Evolutionary conservation across 2,329 filamentous ascomycete species (phyloP).

Genomic region (Colletotrichum melonis): DNA sequence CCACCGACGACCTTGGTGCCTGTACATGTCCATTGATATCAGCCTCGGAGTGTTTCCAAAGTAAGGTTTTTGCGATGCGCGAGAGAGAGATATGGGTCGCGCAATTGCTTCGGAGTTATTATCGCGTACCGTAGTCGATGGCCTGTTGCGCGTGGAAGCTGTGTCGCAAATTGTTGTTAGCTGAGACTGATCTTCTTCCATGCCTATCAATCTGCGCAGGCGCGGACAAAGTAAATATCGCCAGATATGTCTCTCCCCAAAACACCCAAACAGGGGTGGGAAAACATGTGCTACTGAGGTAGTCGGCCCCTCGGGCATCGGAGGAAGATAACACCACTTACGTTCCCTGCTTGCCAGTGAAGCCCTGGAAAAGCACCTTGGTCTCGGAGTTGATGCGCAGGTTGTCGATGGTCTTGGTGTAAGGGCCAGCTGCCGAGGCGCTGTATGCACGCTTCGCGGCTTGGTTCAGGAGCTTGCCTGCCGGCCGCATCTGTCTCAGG

Average conservation of each 20-base stretch:
- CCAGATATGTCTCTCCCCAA: neutral
- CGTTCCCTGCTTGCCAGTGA: slow-evolving; percentile 97
- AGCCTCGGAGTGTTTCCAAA: slow-evolving; percentile 38
- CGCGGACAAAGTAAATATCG: neutral
- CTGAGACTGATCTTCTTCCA: neutral
- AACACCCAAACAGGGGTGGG: slow-evolving; percentile 8
- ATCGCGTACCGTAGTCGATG: slow-evolving; percentile 90
- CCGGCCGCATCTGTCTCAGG: slow-evolving; percentile 76
- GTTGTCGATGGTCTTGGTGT: slow-evolving; percentile 82
- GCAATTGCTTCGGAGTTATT: slow-evolving; percentile 18
- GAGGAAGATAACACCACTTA: slow-evolving; percentile 58
- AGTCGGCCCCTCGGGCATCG: slow-evolving; percentile 6
- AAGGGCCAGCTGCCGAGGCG: slow-evolving; percentile 72
- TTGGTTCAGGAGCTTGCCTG: slow-evolving; percentile 76
- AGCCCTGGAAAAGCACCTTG: slow-evolving; percentile 96
- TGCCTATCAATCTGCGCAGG: neutral
- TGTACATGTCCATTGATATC: slow-evolving; percentile 52
- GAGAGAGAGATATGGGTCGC: neutral
- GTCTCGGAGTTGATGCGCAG: slow-evolving; percentile 93
- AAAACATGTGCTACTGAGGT: neutral
- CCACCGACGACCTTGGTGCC: slow-evolving; percentile 98
- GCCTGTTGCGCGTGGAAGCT: slow-evolving; percentile 98
- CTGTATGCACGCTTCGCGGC: slow-evolving; percentile 78
- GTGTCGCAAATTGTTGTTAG: slow-evolving; percentile 26
- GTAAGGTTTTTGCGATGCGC: neutral